Base-by-base conservation (phyloP, 768 basidiomycete species). In the Psilocybe azurescens region DNA sequence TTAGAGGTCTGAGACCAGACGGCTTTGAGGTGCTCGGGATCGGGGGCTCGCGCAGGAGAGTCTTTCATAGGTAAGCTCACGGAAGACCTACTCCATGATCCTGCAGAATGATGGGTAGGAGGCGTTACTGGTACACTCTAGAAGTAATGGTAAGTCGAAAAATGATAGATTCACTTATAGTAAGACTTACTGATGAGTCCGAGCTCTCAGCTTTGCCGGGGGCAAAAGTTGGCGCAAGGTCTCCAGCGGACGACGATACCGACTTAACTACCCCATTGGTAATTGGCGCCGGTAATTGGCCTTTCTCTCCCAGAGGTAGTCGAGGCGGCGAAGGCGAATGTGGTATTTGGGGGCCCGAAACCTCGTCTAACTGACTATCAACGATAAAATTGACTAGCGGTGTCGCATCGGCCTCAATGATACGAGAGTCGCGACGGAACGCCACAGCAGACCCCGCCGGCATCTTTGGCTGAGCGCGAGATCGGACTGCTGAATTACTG, bases 11-110 rank as follows among this genome's bases (percentile, higher is more conserved):
- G 89, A 18, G 90, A 91, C 91, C 93, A 94, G 7, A 94, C 85
- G 24, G 90, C 88, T 74, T 90, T 94, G 55, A 95, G 78, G 65
- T 91, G 91, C 69, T 93, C 91, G n/a, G 90, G 89, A 72, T 93
- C 91, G 5, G 91, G 89, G 41, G 81, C 82, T 56, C 90, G 82
- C 44, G 85, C 83, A 14, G 89, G 81, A 8, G 87, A 85, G 38
- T 93, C 91, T 72, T 92, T 93, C 53, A 84, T 70, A 9, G 86
- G 72, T 55, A 89, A 78, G 65, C 75, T 84, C 62, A 87, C 69
- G 7, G 88, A 78, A 48, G 84, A 80, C 68, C 83, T 82, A 50
- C 81, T 73, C 87, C 90, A 89, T 9, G 85, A 74, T n/a, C 79
- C 68, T 50, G 64, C 48, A 24, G 75, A 69, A 60, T 77, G 78